Conservation (phyloP, 2,329 filamentous ascomycete genomes). For the Uncinocarpus reesii region DNA sequence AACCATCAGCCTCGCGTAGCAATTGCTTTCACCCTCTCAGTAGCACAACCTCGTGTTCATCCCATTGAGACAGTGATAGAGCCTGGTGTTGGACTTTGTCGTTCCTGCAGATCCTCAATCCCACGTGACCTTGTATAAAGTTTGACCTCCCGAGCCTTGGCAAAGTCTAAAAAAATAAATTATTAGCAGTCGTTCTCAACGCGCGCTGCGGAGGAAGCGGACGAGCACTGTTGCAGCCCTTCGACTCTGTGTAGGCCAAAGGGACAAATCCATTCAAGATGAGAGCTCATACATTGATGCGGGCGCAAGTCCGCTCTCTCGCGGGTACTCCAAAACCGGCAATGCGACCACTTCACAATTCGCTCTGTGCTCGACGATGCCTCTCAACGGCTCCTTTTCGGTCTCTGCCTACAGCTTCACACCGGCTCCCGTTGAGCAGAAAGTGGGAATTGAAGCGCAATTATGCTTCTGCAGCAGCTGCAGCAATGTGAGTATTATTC, state of each 20-base stretch:
- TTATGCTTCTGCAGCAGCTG: slow-evolving; percentile 35
- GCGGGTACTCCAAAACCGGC: slow-evolving; percentile 29
- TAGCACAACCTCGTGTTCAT: no score
- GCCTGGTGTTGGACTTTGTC: no score
- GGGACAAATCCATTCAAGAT: slow-evolving; percentile 20
- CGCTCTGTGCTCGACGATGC: slow-evolving; percentile 32
- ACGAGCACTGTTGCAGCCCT: slow-evolving; percentile 6
- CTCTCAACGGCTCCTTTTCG: slow-evolving; percentile 30
- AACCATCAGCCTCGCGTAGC: no score
- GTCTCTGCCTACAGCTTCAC: slow-evolving; percentile 26
- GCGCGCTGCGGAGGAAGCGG: not conserved
- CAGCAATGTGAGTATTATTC: slow-evolving; percentile 33
- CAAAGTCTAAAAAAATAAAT: slow-evolving; percentile 12
- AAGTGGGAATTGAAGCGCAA: slow-evolving; percentile 37
- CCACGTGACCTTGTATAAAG: slow-evolving; percentile 1
- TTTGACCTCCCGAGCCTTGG: slow-evolving; percentile 6
- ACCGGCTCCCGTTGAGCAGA: slow-evolving; percentile 31
- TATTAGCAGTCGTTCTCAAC: not conserved
- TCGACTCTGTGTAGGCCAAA: slow-evolving; percentile 2
- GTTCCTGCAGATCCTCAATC: no score
- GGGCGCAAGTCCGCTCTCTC: slow-evolving; percentile 32
- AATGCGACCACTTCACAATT: slow-evolving; percentile 28
- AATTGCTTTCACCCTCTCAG: no score
- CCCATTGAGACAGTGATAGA: no score
- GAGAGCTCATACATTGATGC: slow-evolving; percentile 35